Conservation (phyloP, 139 green algal genomes). For the Chlamydomonas schloesseri region DNA sequence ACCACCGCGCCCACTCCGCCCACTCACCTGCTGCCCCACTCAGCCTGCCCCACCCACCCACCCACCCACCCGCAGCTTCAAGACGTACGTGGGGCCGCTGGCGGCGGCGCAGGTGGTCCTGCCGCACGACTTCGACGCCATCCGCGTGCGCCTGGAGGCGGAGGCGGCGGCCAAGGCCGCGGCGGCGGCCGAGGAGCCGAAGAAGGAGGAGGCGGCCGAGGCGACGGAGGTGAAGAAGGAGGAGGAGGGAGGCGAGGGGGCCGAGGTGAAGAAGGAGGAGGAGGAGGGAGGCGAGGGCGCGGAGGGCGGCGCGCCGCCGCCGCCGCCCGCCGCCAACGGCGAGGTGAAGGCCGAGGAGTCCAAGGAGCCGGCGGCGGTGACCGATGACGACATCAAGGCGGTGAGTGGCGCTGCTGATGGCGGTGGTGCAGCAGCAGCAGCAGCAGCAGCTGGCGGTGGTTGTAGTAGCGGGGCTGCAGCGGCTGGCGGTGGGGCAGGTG, state of each 20-base stretch:
- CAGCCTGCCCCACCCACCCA: neutral
- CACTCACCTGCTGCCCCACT: neutral
- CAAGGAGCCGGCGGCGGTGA: constrained; percentile 9
- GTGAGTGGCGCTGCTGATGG: neutral
- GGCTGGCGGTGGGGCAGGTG: too few relatives aligned
- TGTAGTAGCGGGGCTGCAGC: neutral
- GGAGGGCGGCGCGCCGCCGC: neutral
- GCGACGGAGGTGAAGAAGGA: neutral
- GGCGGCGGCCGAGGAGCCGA: constrained; percentile 7
- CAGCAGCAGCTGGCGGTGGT: too few relatives aligned
- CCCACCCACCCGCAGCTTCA: constrained; percentile 31
- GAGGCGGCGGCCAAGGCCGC: constrained; percentile 37
- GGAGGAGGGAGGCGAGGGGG: neutral
- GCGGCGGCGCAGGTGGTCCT: constrained; percentile 49
- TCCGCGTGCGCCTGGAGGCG: constrained; percentile 30
- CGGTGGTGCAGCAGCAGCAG: too few relatives aligned
- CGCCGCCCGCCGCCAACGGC: neutral
- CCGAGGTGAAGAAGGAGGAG: neutral
- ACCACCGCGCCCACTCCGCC: too few relatives aligned
- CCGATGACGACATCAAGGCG: constrained; percentile 50
- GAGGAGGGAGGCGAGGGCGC: neutral
- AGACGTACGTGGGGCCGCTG: constrained; percentile 25
- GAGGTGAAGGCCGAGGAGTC: neutral
- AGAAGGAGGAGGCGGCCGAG: constrained; percentile 1
- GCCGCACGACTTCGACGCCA: constrained; percentile 43